Evolutionary conservation across 495 filamentous ascomycete species (phyloP).

Genomic region (Penicillium malachiteum): DNA sequence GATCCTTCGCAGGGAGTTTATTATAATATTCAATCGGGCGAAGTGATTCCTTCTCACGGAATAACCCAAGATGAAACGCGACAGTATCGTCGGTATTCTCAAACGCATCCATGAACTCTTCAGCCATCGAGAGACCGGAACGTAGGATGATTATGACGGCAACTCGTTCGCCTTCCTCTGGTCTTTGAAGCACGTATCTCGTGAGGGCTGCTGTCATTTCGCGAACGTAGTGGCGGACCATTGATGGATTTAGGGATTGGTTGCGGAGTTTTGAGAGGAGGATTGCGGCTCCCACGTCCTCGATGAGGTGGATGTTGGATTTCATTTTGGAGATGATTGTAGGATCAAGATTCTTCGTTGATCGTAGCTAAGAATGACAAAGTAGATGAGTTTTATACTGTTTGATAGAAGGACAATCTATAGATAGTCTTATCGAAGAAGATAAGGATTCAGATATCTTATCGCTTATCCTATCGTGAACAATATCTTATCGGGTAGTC

Average conservation of each 20-base stretch:
- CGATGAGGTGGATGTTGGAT: conserved; percentile 18
- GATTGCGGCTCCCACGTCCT: conserved; percentile 9
- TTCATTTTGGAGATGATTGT: conserved; percentile 6
- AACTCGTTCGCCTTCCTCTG: conserved; percentile 16
- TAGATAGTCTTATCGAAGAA: not conserved
- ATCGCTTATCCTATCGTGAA: not conserved
- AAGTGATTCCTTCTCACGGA: conserved; percentile 76
- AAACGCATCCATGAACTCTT: conserved; percentile 23
- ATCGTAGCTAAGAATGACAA: not conserved
- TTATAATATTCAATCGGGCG: conserved; percentile 93
- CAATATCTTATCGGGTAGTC: not conserved
- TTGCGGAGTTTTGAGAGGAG: conserved; percentile 26
- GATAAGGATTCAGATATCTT: not conserved
- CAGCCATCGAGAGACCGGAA: conserved; percentile 33
- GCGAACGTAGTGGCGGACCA: conserved; percentile 21
- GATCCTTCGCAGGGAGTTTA: conserved; percentile 69
- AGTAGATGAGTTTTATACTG: no score
- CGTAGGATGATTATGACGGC: conserved; percentile 31
- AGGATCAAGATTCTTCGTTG: not conserved
- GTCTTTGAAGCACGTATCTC: conserved; percentile 12
- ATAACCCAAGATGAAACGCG: conserved; percentile 84
- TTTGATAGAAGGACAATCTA: no score
- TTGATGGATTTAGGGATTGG: conserved; percentile 18
- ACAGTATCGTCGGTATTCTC: conserved; percentile 16
- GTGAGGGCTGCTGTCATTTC: conserved; percentile 20